Evolutionary conservation across 345 rosid species (phyloP).

Genomic region (Excoecaria agallocha): DNA sequence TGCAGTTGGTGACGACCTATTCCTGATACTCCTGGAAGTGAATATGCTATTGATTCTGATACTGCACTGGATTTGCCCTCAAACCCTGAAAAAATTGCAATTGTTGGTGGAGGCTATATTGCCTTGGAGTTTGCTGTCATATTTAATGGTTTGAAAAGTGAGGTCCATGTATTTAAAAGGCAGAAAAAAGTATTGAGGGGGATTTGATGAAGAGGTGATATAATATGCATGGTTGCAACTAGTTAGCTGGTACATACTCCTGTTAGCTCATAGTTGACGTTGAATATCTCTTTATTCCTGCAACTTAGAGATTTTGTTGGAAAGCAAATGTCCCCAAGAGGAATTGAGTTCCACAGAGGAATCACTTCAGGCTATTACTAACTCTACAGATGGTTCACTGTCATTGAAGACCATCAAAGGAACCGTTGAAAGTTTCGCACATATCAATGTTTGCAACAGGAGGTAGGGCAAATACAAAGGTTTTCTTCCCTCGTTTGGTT

Average conservation of each 20-base stretch:
- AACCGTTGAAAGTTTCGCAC: slow-evolving; percentile 81
- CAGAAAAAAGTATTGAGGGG: slow-evolving; percentile 89
- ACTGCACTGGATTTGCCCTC: slow-evolving; percentile 92
- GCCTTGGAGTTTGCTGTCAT: slow-evolving; percentile 69
- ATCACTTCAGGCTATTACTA: slow-evolving; percentile 77
- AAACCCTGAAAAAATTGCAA: slow-evolving; percentile 75
- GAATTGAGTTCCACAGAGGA: slow-evolving; percentile 90
- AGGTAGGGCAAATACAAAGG: slow-evolving; percentile 89
- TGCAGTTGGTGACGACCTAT: slow-evolving; percentile 91
- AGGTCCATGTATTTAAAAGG: slow-evolving; percentile 87
- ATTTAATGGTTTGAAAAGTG: slow-evolving; percentile 73
- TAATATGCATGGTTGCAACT: slow-evolving; percentile 35
- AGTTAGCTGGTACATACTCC: slow-evolving; percentile 31
- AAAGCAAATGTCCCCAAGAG: slow-evolving; percentile 86
- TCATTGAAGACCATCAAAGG: slow-evolving; percentile 87
- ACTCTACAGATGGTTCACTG: slow-evolving; percentile 66
- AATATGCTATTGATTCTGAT: slow-evolving; percentile 88
- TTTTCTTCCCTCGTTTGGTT: slow-evolving; percentile 21
- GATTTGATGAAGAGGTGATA: slow-evolving; percentile 92
- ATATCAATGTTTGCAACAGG: slow-evolving; percentile 98
- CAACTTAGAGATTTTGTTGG: slow-evolving; percentile 87
- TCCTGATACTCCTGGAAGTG: slow-evolving; percentile 87
- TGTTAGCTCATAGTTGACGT: not conserved
- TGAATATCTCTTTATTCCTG: slow-evolving; percentile 1
- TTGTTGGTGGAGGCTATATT: slow-evolving; percentile 80